Percentiles rank a stretch among this genome's conserved stretches.
These are phyloP conservation scores for Hypoxylon sp. DNA, from an alignment of 2,329 filamentous ascomycete species.

Conservation along the genomic window DNA sequence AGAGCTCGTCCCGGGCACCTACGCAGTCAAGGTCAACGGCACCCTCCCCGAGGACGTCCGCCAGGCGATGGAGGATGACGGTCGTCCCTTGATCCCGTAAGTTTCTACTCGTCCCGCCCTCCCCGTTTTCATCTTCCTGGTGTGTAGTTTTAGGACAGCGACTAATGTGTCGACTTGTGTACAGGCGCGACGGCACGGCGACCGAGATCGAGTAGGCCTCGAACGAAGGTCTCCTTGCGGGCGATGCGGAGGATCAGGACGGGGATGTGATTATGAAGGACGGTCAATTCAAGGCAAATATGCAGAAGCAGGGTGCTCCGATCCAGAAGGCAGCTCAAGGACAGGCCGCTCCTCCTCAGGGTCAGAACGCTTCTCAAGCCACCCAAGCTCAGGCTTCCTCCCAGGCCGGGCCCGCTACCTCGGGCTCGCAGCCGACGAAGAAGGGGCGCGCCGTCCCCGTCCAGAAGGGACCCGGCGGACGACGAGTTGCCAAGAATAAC, in stretches of 20 bases:
- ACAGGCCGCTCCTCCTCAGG: not conserved
- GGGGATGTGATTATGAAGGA: not conserved
- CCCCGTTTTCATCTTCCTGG: slow-evolving; percentile 55
- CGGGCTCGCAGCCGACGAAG: not conserved
- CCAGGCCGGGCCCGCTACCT: not conserved
- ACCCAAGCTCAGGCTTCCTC: no score
- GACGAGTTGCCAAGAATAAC: not conserved
- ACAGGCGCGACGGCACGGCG: slow-evolving; percentile 48
- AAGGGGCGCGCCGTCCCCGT: not conserved
- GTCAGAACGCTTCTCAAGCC: no score
- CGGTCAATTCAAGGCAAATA: not conserved
- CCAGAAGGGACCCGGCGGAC: not conserved
- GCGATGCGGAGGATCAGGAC: not conserved
- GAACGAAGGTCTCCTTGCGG: not conserved
- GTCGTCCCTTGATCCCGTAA: slow-evolving; percentile 75
- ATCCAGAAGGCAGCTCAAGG: not conserved
- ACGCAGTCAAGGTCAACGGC: slow-evolving; percentile 95
- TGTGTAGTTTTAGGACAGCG: not conserved
- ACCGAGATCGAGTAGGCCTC: slow-evolving; percentile 42
- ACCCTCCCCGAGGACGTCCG: slow-evolving; percentile 78
- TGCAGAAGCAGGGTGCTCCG: not conserved
- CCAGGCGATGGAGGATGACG: slow-evolving; percentile 73
- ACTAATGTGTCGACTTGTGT: slow-evolving; percentile 13
- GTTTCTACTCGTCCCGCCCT: slow-evolving; percentile 57
- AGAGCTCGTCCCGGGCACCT: slow-evolving; percentile 88